Base-by-base conservation (phyloP, 2,329 filamentous ascomycete genomes). In the Talaromyces sp. region DNA sequence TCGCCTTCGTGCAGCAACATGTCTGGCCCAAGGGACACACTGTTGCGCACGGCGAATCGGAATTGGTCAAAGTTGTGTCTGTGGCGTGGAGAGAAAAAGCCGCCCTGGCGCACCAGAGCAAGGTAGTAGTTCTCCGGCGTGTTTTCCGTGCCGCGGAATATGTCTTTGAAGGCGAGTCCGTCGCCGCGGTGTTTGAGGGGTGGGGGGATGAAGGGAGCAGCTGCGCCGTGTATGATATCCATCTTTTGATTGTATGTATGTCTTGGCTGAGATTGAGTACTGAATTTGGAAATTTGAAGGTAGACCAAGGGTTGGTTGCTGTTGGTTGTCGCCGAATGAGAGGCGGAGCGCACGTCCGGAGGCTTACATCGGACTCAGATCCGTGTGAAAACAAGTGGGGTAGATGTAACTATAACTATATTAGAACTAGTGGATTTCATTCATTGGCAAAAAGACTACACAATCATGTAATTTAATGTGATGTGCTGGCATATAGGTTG, bases 51-150 rank as follows among this genome's bases (percentile, higher is more conserved):
- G 1, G 64, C 59, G 54, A 55, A 67, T 43, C 65, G 65, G 57
- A 67, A 66, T 54, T 65, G 64, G 31, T 67, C 65, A 48, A 67
- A 67, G 52, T 66, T 67, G 60, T 67, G 64, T 10, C 52, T 58
- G 54, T 67, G 64, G 2, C 61, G 41, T 1, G 65, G 65, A 7
- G 65, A 67, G 57, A 61, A 66, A 54, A 67, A 67, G 29, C 43
- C 26, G 6, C 52, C 17, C 50, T 66, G 63, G 14, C 57, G 61
- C 4, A 56, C 63, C n/a, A 64, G 55, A 17, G 56, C 58, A 38
- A 64, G 51, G 46, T 58, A 57, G 41, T 65, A 64, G 56, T 67
- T 65, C 21, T 63, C 57, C 2, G 59, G 38, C 3, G 61, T 58
- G n/a, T 55, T 35, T 27, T 61, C 57, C 9, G 57, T 38, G 19